phyloP scores from a whole-genome alignment of 1,284 basidiomycete species.

The Peniophora sp. region DNA sequence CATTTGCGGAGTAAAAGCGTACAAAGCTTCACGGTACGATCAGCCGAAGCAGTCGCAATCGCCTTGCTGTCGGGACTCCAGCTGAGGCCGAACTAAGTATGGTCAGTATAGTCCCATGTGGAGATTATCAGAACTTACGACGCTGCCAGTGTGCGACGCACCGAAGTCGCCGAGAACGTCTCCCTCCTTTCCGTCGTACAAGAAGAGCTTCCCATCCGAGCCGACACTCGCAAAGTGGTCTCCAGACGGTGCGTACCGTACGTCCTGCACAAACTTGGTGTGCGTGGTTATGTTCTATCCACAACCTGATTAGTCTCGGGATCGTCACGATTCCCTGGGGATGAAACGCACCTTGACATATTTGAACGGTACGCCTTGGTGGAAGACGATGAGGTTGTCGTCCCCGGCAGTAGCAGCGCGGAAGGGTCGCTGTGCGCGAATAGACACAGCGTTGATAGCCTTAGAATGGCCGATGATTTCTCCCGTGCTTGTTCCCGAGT shows the following conservation, averaged over 20 bases:
- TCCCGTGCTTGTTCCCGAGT: constrained; percentile 85
- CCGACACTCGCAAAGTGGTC: constrained; percentile 86
- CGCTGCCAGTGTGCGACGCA: constrained; percentile 66
- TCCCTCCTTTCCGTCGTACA: constrained; percentile 91
- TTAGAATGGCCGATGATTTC: constrained; percentile 93
- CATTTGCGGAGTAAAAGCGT: constrained; percentile 19
- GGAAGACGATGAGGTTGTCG: constrained; percentile 77
- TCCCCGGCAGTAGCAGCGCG: constrained; percentile 85
- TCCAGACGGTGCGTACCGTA: constrained; percentile 78
- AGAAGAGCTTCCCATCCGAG: constrained; percentile 83
- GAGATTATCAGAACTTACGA: constrained; percentile 43
- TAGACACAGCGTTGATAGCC: constrained; percentile 87
- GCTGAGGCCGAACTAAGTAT: constrained; percentile 57
- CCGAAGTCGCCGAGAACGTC: constrained; percentile 68
- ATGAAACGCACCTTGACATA: constrained; percentile 63
- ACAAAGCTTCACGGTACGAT: constrained; percentile 87
- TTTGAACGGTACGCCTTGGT: constrained; percentile 84
- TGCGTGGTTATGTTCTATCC: constrained; percentile 79
- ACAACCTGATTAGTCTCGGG: background rate
- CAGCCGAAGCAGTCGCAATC: constrained; percentile 80
- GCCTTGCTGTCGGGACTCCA: constrained; percentile 74
- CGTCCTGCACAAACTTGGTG: constrained; percentile 91
- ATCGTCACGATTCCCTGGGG: background rate
- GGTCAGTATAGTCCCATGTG: background rate
- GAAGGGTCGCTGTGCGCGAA: constrained; percentile 87